Base-by-base conservation (phyloP, 163 green algal species). In the Botryococcus braunii region DNA sequence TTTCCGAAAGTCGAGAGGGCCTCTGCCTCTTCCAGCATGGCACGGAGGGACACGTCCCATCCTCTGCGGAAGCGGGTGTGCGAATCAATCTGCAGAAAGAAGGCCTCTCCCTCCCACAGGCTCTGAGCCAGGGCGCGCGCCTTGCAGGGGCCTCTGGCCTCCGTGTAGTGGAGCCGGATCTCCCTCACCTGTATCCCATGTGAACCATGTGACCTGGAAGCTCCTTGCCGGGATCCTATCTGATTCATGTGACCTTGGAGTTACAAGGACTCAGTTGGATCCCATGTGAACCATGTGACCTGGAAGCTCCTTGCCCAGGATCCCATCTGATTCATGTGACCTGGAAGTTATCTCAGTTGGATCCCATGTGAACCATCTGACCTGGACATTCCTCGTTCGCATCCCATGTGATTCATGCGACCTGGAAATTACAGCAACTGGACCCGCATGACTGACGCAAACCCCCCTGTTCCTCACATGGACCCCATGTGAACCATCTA, bases 51-150 rank as follows among this genome's bases (percentile, higher is more conserved):
- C 35, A 31, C 38, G 70, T 87, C 81, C 82, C 82, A 88, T 5
- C 65, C 69, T 0, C 34, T 34, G 1, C 66, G 62, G 60, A 87
- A 85, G 27, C 86, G 66, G 81, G 86, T 90, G 80, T 93, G 86
- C 5, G 83, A 74, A 67, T 93, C 86, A 1, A 93, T 69, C 74
- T 93, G 83, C 71, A 93, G 70, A 13, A 82, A 65, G 62, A 73
- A 90, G 37, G 79, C 74, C 70, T 93, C 86, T 0, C 83, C 83
- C 4, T 56, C 58, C 82, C 82, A 91, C 73, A 93, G 75, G 62
- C 43, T 25, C 58, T 84, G 70, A 0, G 83, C 81, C 40, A 90
- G 57, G 8, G 49, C 55, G 1, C 85, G 81, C 0, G 86, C 85
- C 72, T 75, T 77, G 77, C 83, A 90, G 2, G 86, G 86, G 5